Conservation (phyloP, 805 yeast species). For the Candida multigemmis region DNA sequence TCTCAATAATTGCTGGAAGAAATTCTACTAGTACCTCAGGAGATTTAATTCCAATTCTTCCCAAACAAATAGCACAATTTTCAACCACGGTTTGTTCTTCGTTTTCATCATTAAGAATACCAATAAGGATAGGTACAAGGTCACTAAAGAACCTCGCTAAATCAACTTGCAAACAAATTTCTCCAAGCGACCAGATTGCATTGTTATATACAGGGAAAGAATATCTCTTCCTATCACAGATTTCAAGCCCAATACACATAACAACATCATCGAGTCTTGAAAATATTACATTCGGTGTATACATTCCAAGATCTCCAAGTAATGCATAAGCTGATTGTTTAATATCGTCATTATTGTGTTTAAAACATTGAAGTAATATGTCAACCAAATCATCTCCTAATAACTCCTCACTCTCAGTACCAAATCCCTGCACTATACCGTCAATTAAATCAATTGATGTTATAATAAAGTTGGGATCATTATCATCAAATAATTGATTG, state of each 20-base stretch:
- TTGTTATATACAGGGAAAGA: constrained; percentile 69
- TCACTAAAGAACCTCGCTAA: constrained; percentile 37
- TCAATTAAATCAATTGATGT: constrained; percentile 86
- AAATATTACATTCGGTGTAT: too few species aligned
- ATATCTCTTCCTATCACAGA: constrained; percentile 41
- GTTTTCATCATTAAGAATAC: constrained; percentile 46
- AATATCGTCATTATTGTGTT: constrained; percentile 77
- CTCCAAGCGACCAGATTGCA: constrained; percentile 92
- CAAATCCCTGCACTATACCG: constrained; percentile 87
- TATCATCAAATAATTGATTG: constrained; percentile 63
- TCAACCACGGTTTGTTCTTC: constrained; percentile 63
- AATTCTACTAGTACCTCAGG: constrained; percentile 47
- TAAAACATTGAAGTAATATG: constrained; percentile 58
- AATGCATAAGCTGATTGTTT: constrained; percentile 88
- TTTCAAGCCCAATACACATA: constrained; percentile 61
- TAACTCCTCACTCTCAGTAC: constrained; percentile 49
- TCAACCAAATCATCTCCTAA: constrained; percentile 43
- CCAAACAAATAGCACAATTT: constrained; percentile 84
- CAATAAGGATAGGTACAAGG: constrained; percentile 47
- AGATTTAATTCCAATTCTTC: constrained; percentile 62
- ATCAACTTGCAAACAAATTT: constrained; percentile 56
- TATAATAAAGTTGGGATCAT: constrained; percentile 85
- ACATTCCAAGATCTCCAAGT: constrained; percentile 83
- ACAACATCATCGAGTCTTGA: constrained; percentile 46
- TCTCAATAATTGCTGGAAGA: constrained; percentile 45